Evolutionary conservation across 2,329 filamentous ascomycete genomes (phyloP).

Genomic region (Pseudogymnoascus sp.): DNA sequence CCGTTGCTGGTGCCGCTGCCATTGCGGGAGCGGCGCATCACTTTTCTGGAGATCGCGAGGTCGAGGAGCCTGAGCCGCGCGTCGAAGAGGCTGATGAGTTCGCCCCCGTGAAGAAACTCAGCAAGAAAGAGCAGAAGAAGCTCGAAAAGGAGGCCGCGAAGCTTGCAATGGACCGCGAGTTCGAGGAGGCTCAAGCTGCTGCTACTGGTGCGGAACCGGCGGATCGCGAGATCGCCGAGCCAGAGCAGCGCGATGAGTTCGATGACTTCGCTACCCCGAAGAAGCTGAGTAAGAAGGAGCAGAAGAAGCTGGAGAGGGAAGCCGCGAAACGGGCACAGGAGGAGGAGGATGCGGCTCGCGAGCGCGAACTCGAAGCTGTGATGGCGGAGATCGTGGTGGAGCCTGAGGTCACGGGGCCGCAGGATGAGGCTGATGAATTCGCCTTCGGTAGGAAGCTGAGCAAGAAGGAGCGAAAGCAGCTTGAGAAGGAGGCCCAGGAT

Average conservation of each 20-base stretch:
- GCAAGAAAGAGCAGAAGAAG: slow-evolving; percentile 37
- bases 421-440: slow-evolving; percentile 15
- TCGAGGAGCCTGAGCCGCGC: not conserved
- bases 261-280: slow-evolving; percentile 14
- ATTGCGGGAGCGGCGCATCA: not conserved
- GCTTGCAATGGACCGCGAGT: slow-evolving; percentile 19
- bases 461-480: slow-evolving; percentile 12
- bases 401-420: slow-evolving; percentile 15
- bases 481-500: slow-evolving; percentile 17
- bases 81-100: slow-evolving; percentile 17
- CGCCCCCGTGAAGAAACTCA: slow-evolving; percentile 23
- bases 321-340: not conserved
- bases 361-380: slow-evolving; percentile 13
- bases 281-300: slow-evolving; percentile 16
- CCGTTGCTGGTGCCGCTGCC: not conserved
- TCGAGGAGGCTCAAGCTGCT: slow-evolving; percentile 4
- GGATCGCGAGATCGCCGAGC: not conserved
- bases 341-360: slow-evolving; percentile 7
- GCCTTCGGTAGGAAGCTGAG: slow-evolving; percentile 17
- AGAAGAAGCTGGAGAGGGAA: slow-evolving; percentile 19
- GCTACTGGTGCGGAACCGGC: not conserved
- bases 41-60: not conserved
- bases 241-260: slow-evolving; percentile 11
- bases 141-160: slow-evolving; percentile 35
- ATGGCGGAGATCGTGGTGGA: slow-evolving; percentile 20